Conservation (phyloP, 805 yeast species). For the Metschnikowia reukaufii region DNA sequence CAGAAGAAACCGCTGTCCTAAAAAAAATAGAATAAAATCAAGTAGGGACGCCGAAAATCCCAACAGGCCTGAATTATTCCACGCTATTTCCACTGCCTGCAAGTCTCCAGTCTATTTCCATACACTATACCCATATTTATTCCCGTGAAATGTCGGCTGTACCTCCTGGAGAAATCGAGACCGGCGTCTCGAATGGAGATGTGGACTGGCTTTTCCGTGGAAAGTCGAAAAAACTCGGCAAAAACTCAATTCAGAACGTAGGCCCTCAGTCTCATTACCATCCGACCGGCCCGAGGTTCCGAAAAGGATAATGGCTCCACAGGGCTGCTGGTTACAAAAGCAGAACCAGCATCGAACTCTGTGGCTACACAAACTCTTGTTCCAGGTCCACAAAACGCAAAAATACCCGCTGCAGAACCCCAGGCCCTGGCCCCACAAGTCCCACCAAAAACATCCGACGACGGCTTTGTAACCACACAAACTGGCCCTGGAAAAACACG, state of each 20-base stretch:
- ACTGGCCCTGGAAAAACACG: conserved; percentile 17
- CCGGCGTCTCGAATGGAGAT: conserved; percentile 69
- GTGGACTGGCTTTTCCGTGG: conserved; percentile 86
- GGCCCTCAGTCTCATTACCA: conserved; percentile 10
- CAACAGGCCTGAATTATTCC: too few species aligned
- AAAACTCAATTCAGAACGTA: conserved; percentile 30
- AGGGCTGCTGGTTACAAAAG: too few species aligned
- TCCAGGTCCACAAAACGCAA: too few species aligned
- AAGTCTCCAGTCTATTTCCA: too few species aligned
- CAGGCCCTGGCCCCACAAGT: too few species aligned
- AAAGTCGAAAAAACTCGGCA: conserved; percentile 58
- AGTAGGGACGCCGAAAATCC: too few species aligned
- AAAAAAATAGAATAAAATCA: too few species aligned
- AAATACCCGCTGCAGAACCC: too few species aligned
- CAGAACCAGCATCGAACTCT: background rate
- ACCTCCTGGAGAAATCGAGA: conserved; percentile 25
- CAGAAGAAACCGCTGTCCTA: too few species aligned
- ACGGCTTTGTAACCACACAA: background rate
- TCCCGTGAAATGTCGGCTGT: conserved; percentile 13
- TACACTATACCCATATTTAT: background rate
- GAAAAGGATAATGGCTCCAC: background rate
- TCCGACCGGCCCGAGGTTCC: conserved; percentile 6
- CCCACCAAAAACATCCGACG: too few species aligned
- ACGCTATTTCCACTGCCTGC: too few species aligned
- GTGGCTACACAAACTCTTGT: background rate